Conservation (phyloP, 164 flowering plant genomes). For the Stephania cephalantha region DNA sequence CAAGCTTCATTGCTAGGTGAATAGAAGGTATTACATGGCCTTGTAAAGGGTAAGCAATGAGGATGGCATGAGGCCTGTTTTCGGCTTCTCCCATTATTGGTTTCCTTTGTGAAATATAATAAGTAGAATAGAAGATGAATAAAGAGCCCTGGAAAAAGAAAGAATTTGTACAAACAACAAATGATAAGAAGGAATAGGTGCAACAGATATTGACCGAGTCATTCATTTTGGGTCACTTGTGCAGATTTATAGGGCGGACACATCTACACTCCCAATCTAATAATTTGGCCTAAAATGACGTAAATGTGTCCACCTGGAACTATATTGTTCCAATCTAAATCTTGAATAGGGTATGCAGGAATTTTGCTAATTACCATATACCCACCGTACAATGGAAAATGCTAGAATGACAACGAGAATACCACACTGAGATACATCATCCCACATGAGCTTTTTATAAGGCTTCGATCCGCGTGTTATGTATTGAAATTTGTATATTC, state of each 20-base stretch:
- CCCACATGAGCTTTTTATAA: no score
- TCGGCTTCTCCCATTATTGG: constrained; percentile 11
- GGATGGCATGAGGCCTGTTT: constrained; percentile 51
- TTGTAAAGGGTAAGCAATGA: constrained; percentile 66
- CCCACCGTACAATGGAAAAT: no score
- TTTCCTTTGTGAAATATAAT: background rate
- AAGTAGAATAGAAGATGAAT: background rate
- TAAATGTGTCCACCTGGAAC: background rate
- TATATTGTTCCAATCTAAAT: background rate
- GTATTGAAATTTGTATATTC: no score
- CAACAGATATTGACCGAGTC: background rate
- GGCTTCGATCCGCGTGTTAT: no score
- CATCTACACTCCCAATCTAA: background rate
- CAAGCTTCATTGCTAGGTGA: constrained; percentile 63
- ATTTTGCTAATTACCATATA: no score
- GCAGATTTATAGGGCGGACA: background rate
- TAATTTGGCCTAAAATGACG: background rate
- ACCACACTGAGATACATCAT: no score
- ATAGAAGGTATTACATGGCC: constrained; percentile 78
- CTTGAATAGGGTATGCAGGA: background rate
- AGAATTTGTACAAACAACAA: background rate
- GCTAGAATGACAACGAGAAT: no score
- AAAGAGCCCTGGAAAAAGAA: background rate
- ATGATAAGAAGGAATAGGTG: background rate
- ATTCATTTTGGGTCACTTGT: background rate